These are phyloP conservation scores for Prunus kanzakura DNA, from an alignment of 306 rosid genomes.

Conservation along the genomic window DNA sequence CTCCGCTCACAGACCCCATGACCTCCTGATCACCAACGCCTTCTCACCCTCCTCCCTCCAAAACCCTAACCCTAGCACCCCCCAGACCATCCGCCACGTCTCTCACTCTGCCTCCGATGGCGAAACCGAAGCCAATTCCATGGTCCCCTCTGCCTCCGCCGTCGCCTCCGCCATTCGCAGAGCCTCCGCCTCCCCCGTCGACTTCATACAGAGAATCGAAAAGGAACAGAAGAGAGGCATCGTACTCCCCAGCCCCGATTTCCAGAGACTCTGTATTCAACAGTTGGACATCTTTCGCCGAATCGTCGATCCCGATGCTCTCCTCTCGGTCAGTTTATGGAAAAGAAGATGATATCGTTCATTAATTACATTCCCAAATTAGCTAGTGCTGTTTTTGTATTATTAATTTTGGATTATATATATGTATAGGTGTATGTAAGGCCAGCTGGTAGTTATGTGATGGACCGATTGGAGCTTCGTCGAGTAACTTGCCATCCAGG, in stretches of 20 bases:
- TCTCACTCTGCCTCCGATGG: slow-evolving; percentile 32
- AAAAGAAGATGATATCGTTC: background rate
- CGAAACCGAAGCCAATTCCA: slow-evolving; percentile 17
- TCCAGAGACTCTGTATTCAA: slow-evolving; percentile 65
- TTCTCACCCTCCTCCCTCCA: slow-evolving; percentile 40
- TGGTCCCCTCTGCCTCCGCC: slow-evolving; percentile 70
- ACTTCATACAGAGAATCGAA: slow-evolving; percentile 64
- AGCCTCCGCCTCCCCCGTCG: slow-evolving; percentile 76
- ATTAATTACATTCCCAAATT: background rate
- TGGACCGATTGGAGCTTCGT: slow-evolving; percentile 91
- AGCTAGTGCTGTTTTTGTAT: background rate
- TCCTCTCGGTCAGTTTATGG: slow-evolving; percentile 60
- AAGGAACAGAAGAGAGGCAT: slow-evolving; percentile 38
- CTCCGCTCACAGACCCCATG: slow-evolving; percentile 14
- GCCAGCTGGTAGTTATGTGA: slow-evolving; percentile 97
- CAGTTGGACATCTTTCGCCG: slow-evolving; percentile 82
- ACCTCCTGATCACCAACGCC: slow-evolving; percentile 2
- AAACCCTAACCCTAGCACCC: slow-evolving; percentile 36
- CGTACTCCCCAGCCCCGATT: slow-evolving; percentile 75
- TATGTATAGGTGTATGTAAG: slow-evolving; percentile 76
- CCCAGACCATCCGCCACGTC: slow-evolving; percentile 39
- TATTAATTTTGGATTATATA: background rate
- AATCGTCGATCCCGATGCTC: slow-evolving; percentile 56
- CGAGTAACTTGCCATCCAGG: slow-evolving; percentile 63
- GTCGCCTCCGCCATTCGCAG: slow-evolving; percentile 67